Base-by-base conservation (phyloP, 768 basidiomycete species). In the Tremella fuciformis region DNA sequence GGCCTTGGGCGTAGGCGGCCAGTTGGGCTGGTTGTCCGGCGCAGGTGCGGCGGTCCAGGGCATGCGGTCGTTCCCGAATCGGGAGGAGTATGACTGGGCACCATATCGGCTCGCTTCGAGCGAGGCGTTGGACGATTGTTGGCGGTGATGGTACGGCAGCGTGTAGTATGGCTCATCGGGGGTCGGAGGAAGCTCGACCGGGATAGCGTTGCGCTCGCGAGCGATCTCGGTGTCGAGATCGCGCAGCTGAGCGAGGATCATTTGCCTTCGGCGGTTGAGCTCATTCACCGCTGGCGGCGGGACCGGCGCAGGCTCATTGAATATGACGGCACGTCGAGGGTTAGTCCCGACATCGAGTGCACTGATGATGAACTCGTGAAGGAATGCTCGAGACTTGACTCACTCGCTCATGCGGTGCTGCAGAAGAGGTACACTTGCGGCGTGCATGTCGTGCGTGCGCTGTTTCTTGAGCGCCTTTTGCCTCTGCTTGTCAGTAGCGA, bases 381-480 rank as follows among this genome's bases (percentile, higher is more conserved):
- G 11, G 29, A 34, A 34, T 34, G 29, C 29, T 6, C 29, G 11
- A 4, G 11, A 34, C 29, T 4, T 6, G 29, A 34, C 29, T 34
- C 29, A 34, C 29, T 34, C 29, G 29, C 29, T 34, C 29, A 34
- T 34, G 11, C 29, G 29, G 29, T 34, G 29, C 29, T 34, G 29
- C 29, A 34, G 29, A 34, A 34, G 29, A 11, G 29, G 29, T 11
- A 34, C 6, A 34, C 29, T 34, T 4, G 29, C 29, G 6, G 29
- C 29, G 11, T 34, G 29, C 29, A 34, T 34, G 29, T 34, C 29
- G 11, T 34, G 47, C 55, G 47, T 4, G 55, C 29, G 39, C 22
- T 50, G 42, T 44, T 53, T 59, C 40, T 59, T 59, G 41, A 42
- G 50, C 21, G 52, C 51, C 38, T 59, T 59, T 37, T 59, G 58